These are phyloP conservation scores for Candida mattraensis DNA, from an alignment of 805 yeast species.

Conservation along the genomic window DNA sequence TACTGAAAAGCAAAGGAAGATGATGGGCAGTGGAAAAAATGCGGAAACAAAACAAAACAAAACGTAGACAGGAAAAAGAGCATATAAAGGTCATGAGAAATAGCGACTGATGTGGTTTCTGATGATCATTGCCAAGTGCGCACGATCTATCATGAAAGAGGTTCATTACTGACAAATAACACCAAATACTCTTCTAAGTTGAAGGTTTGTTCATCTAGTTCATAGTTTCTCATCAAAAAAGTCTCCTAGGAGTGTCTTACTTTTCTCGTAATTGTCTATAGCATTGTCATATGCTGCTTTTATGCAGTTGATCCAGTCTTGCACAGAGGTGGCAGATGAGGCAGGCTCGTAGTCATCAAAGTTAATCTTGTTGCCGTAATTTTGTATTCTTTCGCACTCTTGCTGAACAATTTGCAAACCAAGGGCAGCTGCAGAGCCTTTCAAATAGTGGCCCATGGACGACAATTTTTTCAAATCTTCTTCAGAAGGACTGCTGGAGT, in stretches of 20 bases:
- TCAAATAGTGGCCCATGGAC: slow-evolving; percentile 84
- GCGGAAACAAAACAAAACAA: too few relatives aligned
- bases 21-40: too few relatives aligned
- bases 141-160: too few relatives aligned
- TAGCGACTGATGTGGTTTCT: too few relatives aligned
- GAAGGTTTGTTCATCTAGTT: too few relatives aligned
- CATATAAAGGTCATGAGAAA: too few relatives aligned
- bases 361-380: slow-evolving; percentile 61
- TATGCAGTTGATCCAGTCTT: slow-evolving; percentile 41
- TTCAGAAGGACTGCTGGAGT: slow-evolving; percentile 25
- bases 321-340: slow-evolving; percentile 33
- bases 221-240: slow-evolving; percentile 44
- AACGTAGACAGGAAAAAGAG: too few relatives aligned
- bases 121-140: too few relatives aligned
- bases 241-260: slow-evolving; percentile 50
- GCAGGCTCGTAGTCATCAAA: slow-evolving; percentile 28
- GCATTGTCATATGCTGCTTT: slow-evolving; percentile 55
- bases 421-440: slow-evolving; percentile 93
- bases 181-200: too few relatives aligned
- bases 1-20: too few relatives aligned
- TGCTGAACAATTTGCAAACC: slow-evolving; percentile 81
- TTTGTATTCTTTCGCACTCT: slow-evolving; percentile 92
- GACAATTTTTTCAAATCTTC: slow-evolving; percentile 59
- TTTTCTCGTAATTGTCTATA: slow-evolving; percentile 47
- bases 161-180: too few relatives aligned